Evolutionary conservation across 805 yeast genomes (phyloP).

Genomic region (Zygotorulaspora danielsina): DNA sequence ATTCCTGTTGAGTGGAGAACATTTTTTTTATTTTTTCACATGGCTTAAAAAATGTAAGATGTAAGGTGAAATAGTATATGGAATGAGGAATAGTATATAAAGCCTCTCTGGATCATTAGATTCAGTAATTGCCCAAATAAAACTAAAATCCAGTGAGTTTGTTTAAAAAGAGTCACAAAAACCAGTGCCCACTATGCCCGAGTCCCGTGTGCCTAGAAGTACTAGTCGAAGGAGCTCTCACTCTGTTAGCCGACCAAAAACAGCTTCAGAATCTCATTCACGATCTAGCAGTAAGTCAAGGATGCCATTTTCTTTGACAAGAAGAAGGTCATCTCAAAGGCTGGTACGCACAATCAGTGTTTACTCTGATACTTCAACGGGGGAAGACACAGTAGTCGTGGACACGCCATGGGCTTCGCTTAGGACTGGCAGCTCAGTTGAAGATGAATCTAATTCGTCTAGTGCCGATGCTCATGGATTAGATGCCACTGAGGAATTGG

Average conservation of each 20-base stretch:
- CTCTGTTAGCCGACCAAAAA: conserved; percentile 11
- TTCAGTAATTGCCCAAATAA: no score
- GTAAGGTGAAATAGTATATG: no score
- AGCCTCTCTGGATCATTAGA: no score
- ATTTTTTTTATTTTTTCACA: conserved; percentile 10
- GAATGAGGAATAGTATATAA: no score
- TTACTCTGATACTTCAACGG: conserved; percentile 19
- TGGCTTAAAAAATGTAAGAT: conserved; percentile 5
- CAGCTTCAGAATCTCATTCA: conserved; percentile 37
- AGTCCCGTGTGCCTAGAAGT: conserved; percentile 13
- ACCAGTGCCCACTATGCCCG: conserved; percentile 9
- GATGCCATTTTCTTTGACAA: conserved; percentile 26
- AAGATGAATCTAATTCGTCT: conserved; percentile 7
- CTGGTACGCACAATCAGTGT: conserved; percentile 30
- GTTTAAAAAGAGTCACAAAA: no score
- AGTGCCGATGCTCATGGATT: conserved; percentile 7
- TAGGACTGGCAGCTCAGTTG: conserved; percentile 7
- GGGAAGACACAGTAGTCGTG: conserved; percentile 8
- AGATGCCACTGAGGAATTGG: conserved; percentile 6
- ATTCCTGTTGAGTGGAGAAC: no score
- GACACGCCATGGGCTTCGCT: conserved; percentile 5
- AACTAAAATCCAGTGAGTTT: no score
- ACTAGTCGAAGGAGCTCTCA: conserved; percentile 9
- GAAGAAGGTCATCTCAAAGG: conserved; percentile 29
- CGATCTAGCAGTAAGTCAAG: conserved; percentile 40